These are phyloP conservation scores for Chlamydomonas sphaeroides DNA, from an alignment of 139 green algal species.

Conservation along the genomic window DNA sequence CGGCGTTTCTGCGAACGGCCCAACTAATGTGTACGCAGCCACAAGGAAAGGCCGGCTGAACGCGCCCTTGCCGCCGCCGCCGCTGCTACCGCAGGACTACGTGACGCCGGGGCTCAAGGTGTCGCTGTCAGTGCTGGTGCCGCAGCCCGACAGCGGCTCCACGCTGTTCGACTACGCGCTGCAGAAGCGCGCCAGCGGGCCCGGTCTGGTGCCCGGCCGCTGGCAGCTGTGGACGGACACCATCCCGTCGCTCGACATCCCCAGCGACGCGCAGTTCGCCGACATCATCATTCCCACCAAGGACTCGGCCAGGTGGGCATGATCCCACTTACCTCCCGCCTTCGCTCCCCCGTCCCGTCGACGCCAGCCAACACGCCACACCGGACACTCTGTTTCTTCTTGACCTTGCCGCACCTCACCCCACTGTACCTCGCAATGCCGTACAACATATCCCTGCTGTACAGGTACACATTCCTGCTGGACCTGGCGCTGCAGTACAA, in stretches of 20 bases:
- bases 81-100: conserved; percentile 23
- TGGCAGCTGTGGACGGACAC: conserved; percentile 69
- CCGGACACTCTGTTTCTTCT: too few relatives aligned
- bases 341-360: too few relatives aligned
- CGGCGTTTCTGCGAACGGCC: too few relatives aligned
- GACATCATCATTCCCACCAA: conserved; percentile 83
- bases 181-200: conserved; percentile 41
- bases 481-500: conserved; percentile 70
- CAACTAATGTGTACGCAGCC: too few relatives aligned
- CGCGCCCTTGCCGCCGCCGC: background rate
- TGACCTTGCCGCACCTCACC: too few relatives aligned
- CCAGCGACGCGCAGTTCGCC: conserved; percentile 58
- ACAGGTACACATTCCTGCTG: conserved; percentile 78
- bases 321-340: too few relatives aligned
- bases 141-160: conserved; percentile 32
- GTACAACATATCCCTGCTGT: too few relatives aligned
- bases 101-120: conserved; percentile 4
- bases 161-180: conserved; percentile 73
- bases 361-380: too few relatives aligned
- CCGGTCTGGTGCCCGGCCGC: conserved; percentile 20
- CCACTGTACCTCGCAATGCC: too few relatives aligned
- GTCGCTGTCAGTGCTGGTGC: conserved; percentile 13
- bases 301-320: conserved; percentile 49
- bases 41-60: too few relatives aligned
- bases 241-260: conserved; percentile 59